phyloP scores from a whole-genome alignment of 495 filamentous ascomycete species.

The Neurospora tetraspora region DNA sequence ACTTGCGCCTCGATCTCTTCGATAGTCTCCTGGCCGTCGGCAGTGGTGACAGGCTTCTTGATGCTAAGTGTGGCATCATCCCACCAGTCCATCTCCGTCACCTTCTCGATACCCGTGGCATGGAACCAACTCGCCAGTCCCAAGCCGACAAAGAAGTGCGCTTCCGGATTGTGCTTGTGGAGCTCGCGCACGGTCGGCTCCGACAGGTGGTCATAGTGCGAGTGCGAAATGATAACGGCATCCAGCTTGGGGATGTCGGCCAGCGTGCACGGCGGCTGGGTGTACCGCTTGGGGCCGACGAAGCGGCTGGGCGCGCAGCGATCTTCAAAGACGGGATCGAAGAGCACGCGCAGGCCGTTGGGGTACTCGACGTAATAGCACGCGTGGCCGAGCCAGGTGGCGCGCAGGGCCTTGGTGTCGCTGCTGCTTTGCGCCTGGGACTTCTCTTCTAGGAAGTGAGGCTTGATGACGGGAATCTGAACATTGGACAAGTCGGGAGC shows the following conservation, averaged over 20 bases:
- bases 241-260: slow-evolving; percentile 77
- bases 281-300: slow-evolving; percentile 72
- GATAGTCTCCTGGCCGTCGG: slow-evolving; percentile 20
- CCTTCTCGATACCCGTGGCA: slow-evolving; percentile 52
- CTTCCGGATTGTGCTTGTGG: slow-evolving; percentile 60
- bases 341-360: slow-evolving; percentile 74
- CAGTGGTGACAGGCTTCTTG: slow-evolving; percentile 12
- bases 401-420: slow-evolving; percentile 47
- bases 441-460: slow-evolving; percentile 56
- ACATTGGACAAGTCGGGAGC: slow-evolving; percentile 53
- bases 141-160: slow-evolving; percentile 80
- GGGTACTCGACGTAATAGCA: slow-evolving; percentile 94
- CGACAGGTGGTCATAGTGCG: slow-evolving; percentile 90
- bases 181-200: slow-evolving; percentile 64
- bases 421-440: slow-evolving; percentile 21
- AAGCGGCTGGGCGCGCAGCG: slow-evolving; percentile 70
- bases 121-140: slow-evolving; percentile 86
- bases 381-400: slow-evolving; percentile 95
- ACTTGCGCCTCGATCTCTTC: slow-evolving; percentile 59
- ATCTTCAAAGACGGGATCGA: slow-evolving; percentile 90
- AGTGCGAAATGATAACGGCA: slow-evolving; percentile 83
- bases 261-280: slow-evolving; percentile 65
- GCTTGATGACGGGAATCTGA: slow-evolving; percentile 45
- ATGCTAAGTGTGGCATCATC: slow-evolving; percentile 66
- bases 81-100: slow-evolving; percentile 96